Evolutionary conservation across 768 basidiomycete genomes (phyloP), one percentile per base, ranked within the genome.

Genomic region (Aureoboletus auriporus): DNA sequence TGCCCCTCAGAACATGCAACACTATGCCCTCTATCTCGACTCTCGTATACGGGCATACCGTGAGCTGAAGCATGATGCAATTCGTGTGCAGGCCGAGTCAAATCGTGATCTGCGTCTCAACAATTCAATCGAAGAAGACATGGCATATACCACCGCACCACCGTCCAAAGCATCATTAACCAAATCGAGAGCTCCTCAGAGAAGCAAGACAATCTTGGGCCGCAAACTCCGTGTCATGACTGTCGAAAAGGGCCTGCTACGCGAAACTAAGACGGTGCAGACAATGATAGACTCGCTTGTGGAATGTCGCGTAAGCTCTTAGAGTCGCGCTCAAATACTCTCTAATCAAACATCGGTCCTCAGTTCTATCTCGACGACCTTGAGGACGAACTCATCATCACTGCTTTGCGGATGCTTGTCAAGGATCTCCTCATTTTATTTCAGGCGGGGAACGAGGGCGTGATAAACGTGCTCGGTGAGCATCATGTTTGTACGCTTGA

Each of bases 371-470:
- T 93, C 36, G 95, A 97, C 56, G 84, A 96, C 61, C 72, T 97
- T 13, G 86, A 94, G 56, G 94, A 98, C 61, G 90, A 95, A 60
- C 77, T 98, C 35, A 90, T 86, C 1, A 85, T 89, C 43, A 82
- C 86, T 4, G 91, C 95, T 3, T 74, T 97, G 44, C 78, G 90
- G 37, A 91, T 99, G 87, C 77, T 97, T 27, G 89, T 96, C 57
- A 98, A 97, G 63, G 96, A 99, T 64, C 79, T 98, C 3, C 78
- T 98, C 44, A 89, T 97, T 46, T 75, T 98, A 14, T 97, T 97
- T 64, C 93, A 96, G 63, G 93, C 93, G 2, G 87, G 92, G 36
- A 99, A 99, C 57, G 96, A 99, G 62, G 96, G 94, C 35, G 91
- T 87, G 14, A 84, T 86, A 60, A 89, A 88, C 57, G 81, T 87